phyloP scores from a whole-genome alignment of 2,329 filamentous ascomycete species.

The Aspergillus sergii region DNA sequence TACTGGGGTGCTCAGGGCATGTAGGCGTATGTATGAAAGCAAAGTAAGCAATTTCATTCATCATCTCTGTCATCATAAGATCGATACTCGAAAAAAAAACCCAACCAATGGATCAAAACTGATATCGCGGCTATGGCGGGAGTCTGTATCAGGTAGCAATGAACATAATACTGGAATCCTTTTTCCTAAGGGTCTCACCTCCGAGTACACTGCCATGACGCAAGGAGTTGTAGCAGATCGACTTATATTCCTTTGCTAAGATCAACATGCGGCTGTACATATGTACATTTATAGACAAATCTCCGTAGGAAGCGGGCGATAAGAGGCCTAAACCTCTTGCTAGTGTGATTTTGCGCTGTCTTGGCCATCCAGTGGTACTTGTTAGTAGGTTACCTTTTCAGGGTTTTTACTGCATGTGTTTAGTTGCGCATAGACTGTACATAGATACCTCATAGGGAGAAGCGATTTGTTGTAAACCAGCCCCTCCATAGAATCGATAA shows the following conservation, averaged over 20 bases:
- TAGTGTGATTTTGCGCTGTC: background rate
- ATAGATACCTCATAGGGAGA: background rate
- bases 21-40: conserved; percentile 3
- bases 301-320: background rate
- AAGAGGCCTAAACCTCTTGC: background rate
- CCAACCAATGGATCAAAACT: conserved; percentile 11
- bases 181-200: conserved; percentile 2
- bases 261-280: conserved; percentile 4
- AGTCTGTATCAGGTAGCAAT: conserved; percentile 5
- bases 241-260: background rate
- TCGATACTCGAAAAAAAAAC: conserved; percentile 3
- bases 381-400: background rate
- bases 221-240: conserved; percentile 12
- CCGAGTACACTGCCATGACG: conserved; percentile 13
- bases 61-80: background rate
- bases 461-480: background rate
- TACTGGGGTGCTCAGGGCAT: background rate
- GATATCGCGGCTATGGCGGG: conserved; percentile 25
- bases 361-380: background rate
- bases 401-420: background rate
- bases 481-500: conserved; percentile 9
- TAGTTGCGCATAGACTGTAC: background rate
- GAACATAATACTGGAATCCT: background rate
- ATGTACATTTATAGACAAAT: background rate
- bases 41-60: conserved; percentile 5